Percentiles rank a stretch among this genome's conserved stretches.
These are phyloP conservation scores for Otatea glauca DNA, from an alignment of 176 grass and related monocot genomes.

Conservation along the genomic window DNA sequence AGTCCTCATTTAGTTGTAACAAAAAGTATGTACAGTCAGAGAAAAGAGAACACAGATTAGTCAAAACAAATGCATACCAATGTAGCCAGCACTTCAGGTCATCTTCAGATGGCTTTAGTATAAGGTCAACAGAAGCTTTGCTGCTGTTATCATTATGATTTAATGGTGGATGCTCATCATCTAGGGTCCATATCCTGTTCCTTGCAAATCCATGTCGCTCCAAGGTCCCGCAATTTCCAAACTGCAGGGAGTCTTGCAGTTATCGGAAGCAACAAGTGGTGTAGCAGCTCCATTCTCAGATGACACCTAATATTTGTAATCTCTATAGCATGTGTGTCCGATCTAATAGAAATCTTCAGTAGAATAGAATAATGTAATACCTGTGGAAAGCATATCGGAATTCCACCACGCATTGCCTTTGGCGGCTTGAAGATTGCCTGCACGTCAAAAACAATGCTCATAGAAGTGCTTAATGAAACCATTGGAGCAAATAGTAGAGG, in stretches of 20 bases:
- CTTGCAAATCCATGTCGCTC: conserved; percentile 96
- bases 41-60: neutral
- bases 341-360: neutral
- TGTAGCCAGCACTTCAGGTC: conserved; percentile 87
- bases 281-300: neutral
- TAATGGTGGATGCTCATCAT: conserved; percentile 54
- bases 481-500: neutral
- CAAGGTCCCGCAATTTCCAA: conserved; percentile 71
- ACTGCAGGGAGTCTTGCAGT: conserved; percentile 46
- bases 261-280: neutral
- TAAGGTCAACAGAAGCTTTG: conserved; percentile 66
- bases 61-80: conserved; percentile 59
- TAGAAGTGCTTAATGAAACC: conserved; percentile 13
- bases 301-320: neutral
- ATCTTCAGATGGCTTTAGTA: conserved; percentile 92
- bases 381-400: conserved; percentile 94
- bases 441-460: conserved; percentile 25
- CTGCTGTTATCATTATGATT: conserved; percentile 40
- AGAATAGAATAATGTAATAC: conserved; percentile 26
- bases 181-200: conserved; percentile 81
- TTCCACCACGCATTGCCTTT: conserved; percentile 86
- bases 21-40: conserved; percentile 16
- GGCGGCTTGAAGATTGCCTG: conserved; percentile 88
- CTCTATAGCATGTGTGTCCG: neutral
- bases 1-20: conserved; percentile 7